These are phyloP conservation scores for Aegilops sharonensis DNA, from an alignment of 176 grass and related monocot species.

Conservation along the genomic window DNA sequence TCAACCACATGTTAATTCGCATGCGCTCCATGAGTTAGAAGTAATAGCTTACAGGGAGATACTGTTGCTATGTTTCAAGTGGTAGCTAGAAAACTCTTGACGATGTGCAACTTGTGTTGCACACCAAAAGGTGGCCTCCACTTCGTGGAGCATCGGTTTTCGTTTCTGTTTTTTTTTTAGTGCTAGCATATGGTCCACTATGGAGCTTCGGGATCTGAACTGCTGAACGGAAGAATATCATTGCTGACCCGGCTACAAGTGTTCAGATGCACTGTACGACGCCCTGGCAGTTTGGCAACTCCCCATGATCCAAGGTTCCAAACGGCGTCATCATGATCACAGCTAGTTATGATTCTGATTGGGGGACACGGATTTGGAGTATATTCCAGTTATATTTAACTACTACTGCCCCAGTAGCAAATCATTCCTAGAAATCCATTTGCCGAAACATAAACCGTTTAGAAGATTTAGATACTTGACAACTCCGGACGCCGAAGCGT, in stretches of 20 bases:
- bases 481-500: not conserved
- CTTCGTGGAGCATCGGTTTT: not conserved
- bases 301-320: not conserved
- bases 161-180: not conserved
- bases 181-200: too few relatives aligned
- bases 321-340: not conserved
- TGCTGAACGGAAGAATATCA: not conserved
- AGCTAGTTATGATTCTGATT: not conserved
- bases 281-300: not conserved
- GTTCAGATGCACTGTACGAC: not conserved
- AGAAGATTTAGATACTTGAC: too few relatives aligned
- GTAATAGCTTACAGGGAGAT: not conserved
- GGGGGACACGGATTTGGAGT: not conserved
- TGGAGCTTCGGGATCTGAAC: not conserved
- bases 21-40: not conserved
- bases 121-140: not conserved
- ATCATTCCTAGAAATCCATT: not conserved
- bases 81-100: constrained; percentile 17
- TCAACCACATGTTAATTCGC: too few relatives aligned
- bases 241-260: not conserved
- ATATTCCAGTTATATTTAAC: not conserved
- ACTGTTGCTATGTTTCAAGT: constrained; percentile 10
- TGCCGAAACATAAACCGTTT: not conserved
- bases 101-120: not conserved
- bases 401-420: too few relatives aligned